Evolutionary conservation across 2,329 filamentous ascomycete species (phyloP).

Genomic region (Monilinia aucupariae): DNA sequence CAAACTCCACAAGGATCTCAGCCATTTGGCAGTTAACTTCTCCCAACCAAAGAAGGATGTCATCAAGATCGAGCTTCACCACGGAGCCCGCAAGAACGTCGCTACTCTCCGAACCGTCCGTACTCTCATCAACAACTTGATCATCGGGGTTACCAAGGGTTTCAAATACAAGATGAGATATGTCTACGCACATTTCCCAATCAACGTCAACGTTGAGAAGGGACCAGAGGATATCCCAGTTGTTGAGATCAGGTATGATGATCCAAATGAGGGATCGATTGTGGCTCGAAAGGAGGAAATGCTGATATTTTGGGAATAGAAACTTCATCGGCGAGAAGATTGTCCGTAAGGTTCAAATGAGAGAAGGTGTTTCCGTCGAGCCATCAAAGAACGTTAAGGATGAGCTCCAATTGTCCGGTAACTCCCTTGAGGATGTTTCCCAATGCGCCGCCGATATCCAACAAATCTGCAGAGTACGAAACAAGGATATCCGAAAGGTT

Average conservation of each 20-base stretch:
- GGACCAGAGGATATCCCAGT: constrained; percentile 81
- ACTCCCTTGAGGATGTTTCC: constrained; percentile 95
- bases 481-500: constrained; percentile 99
- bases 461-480: constrained; percentile 98
- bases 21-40: constrained; percentile 96
- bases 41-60: constrained; percentile 75
- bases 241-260: constrained; percentile 90
- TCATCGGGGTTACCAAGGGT: constrained; percentile 96
- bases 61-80: constrained; percentile 98
- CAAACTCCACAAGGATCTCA: constrained; percentile 95
- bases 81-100: constrained; percentile 95
- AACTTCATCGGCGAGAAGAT: constrained; percentile 99
- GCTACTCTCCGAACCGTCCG: constrained; percentile 97
- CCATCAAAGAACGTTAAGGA: constrained; percentile 93
- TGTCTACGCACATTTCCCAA: constrained; percentile 99
- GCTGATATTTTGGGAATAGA: constrained; percentile 43
- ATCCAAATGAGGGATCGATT: constrained; percentile 5
- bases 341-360: constrained; percentile 86
- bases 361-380: constrained; percentile 83
- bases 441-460: constrained; percentile 99
- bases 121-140: constrained; percentile 97
- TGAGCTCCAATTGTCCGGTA: constrained; percentile 87
- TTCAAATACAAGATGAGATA: constrained; percentile 99
- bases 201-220: constrained; percentile 99
- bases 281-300: constrained; percentile 25